A percentile compares a stretch with the other conserved stretches of the same genome.
Evolutionary conservation across 345 rosid genomes (phyloP).

Genomic region (Eucalyptus decipiens): DNA sequence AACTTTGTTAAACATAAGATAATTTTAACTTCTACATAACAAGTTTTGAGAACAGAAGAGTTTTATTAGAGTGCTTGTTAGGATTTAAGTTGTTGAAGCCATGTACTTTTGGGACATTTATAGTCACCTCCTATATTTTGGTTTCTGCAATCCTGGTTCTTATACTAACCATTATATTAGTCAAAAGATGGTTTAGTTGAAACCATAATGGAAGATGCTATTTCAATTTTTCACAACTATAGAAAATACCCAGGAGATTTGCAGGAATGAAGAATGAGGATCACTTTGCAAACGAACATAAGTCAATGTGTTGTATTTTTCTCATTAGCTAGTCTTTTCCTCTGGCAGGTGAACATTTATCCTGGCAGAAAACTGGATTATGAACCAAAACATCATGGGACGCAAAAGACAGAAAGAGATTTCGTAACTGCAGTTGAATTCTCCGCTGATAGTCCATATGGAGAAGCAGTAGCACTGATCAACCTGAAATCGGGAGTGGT

Average conservation of each 20-base stretch:
- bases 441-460: slow-evolving; percentile 66
- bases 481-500: slow-evolving; percentile 47
- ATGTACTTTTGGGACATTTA: background rate
- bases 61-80: background rate
- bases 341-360: slow-evolving; percentile 52
- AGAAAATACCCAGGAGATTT: background rate
- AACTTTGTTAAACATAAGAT: background rate
- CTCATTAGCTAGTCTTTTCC: background rate
- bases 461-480: slow-evolving; percentile 75
- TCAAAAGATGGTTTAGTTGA: background rate
- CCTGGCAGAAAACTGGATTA: slow-evolving; percentile 64
- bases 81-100: background rate
- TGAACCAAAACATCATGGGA: slow-evolving; percentile 40
- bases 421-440: slow-evolving; percentile 75
- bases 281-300: background rate
- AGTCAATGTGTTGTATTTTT: background rate
- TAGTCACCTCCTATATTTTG: background rate
- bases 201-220: background rate
- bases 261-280: background rate
- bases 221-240: background rate
- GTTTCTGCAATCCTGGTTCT: background rate
- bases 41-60: background rate
- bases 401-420: slow-evolving; percentile 39
- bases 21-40: background rate
- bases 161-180: background rate